Evolutionary conservation across 768 basidiomycete species (phyloP).

Genomic region (Russula vinacea): DNA sequence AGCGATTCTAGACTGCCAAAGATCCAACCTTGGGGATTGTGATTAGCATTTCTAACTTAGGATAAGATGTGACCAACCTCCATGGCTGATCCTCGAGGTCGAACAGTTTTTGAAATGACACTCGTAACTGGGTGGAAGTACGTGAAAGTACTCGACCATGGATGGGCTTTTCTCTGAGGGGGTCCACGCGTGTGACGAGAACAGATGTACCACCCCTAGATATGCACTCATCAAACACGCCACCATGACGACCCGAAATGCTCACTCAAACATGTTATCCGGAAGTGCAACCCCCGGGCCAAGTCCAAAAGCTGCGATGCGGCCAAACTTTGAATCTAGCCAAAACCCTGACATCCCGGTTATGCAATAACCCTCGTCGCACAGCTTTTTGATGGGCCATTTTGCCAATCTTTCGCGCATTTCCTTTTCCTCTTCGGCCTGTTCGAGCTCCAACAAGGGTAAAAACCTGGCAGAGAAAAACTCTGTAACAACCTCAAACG

Average conservation of each 20-base stretch:
- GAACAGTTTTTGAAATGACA: constrained; percentile 55
- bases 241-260: constrained; percentile 18
- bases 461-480: constrained; percentile 42
- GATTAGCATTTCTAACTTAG: not conserved
- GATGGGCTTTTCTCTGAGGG: constrained; percentile 51
- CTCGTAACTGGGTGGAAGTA: constrained; percentile 50
- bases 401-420: constrained; percentile 60
- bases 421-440: constrained; percentile 57
- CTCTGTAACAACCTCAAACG: not conserved
- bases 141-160: constrained; percentile 54
- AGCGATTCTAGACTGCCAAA: constrained; percentile 63
- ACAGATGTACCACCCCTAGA: constrained; percentile 67
- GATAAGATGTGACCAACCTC: constrained; percentile 36
- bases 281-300: constrained; percentile 63
- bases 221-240: not conserved
- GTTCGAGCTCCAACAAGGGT: constrained; percentile 53
- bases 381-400: constrained; percentile 60
- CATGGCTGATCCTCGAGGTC: constrained; percentile 48
- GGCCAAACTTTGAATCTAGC: constrained; percentile 61
- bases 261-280: constrained; percentile 69
- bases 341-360: constrained; percentile 65
- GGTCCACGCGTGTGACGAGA: constrained; percentile 60
- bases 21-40: constrained; percentile 49
- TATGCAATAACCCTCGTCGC: constrained; percentile 70
- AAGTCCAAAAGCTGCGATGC: constrained; percentile 59